Evolutionary conservation across 2,329 filamentous ascomycete species (phyloP).

Genomic region (Orbilia brochopaga): DNA sequence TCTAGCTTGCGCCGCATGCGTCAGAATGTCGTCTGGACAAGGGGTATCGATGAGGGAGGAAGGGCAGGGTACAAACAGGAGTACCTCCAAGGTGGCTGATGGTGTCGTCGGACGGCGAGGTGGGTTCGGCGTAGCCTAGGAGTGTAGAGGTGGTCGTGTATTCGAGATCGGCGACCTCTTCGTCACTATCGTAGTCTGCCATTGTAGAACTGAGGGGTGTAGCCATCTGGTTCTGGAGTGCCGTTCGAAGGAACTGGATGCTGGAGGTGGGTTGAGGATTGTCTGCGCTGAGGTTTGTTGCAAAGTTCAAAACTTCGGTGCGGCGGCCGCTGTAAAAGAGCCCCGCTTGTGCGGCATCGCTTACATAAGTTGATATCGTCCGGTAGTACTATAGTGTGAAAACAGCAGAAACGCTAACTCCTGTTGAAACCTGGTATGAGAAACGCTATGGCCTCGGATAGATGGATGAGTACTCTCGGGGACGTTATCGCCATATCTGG

Average conservation of each 20-base stretch:
- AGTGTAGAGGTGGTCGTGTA: conserved; percentile 66
- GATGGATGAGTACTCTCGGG: no score
- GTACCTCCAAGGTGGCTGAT: conserved; percentile 86
- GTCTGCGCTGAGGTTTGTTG: conserved; percentile 1
- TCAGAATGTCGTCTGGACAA: not conserved
- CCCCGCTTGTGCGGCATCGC: conserved; percentile 31
- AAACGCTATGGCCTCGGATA: no score
- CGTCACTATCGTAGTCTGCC: conserved; percentile 47
- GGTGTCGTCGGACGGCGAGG: conserved; percentile 73
- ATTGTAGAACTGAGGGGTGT: conserved; percentile 17
- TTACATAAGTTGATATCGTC: not conserved
- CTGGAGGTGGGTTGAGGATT: no score
- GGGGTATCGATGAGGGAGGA: not conserved
- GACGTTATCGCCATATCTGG: no score
- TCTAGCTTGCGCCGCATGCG: conserved; percentile 61
- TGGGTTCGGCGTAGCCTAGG: conserved; percentile 81
- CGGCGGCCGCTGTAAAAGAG: conserved; percentile 32
- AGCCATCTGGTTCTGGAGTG: no score
- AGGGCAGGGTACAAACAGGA: conserved; percentile 69
- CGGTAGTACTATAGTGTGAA: no score
- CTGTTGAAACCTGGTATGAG: no score
- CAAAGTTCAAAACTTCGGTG: conserved; percentile 41
- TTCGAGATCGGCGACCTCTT: conserved; percentile 43
- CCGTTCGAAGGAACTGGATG: no score
- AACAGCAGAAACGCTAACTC: no score